A percentile compares a stretch with the other conserved stretches of the same genome.
Evolutionary conservation across 2,329 filamentous ascomycete species (phyloP).

Genomic region (Cordyceps cateniannulata): DNA sequence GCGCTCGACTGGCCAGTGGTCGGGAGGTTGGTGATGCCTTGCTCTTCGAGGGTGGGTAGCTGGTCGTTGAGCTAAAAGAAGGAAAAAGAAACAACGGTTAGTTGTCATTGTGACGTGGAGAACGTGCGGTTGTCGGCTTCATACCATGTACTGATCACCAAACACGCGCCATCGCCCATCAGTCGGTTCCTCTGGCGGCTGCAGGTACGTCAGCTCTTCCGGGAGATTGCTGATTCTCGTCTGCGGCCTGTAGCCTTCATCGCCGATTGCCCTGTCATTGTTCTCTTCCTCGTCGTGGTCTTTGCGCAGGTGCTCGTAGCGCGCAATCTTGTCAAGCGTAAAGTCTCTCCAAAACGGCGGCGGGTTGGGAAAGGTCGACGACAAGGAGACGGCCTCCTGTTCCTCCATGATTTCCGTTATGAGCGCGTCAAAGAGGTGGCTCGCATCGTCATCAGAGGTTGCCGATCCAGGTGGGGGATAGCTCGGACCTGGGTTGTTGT

Average conservation of each 20-base stretch:
- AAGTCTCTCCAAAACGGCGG: conserved; percentile 89
- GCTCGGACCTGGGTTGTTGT: neutral
- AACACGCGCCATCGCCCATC: conserved; percentile 70
- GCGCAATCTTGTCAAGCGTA: conserved; percentile 64
- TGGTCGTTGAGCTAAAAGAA: conserved; percentile 47
- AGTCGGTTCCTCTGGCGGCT: conserved; percentile 71
- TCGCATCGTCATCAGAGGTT: neutral
- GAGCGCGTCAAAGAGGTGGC: neutral
- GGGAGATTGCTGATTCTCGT: conserved; percentile 49
- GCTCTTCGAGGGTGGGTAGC: conserved; percentile 61
- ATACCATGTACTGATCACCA: conserved; percentile 57
- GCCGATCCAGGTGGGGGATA: neutral
- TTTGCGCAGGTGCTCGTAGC: conserved; percentile 39
- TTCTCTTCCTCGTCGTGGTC: conserved; percentile 29
- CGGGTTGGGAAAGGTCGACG: conserved; percentile 74
- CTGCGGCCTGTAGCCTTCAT: conserved; percentile 23
- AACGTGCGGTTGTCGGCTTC: neutral
- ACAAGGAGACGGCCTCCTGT: conserved; percentile 39
- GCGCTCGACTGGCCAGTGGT: conserved; percentile 33
- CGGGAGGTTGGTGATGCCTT: conserved; percentile 62
- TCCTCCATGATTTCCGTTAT: conserved; percentile 47
- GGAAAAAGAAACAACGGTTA: neutral
- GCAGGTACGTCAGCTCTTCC: conserved; percentile 65
- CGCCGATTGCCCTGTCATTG: conserved; percentile 12
- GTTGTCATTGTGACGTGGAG: neutral